Percentiles rank a stretch among this genome's conserved stretches.
These are phyloP conservation scores for Lipomyces yarrowii DNA, from an alignment of 1,139 yeast species.

Conservation along the genomic window DNA sequence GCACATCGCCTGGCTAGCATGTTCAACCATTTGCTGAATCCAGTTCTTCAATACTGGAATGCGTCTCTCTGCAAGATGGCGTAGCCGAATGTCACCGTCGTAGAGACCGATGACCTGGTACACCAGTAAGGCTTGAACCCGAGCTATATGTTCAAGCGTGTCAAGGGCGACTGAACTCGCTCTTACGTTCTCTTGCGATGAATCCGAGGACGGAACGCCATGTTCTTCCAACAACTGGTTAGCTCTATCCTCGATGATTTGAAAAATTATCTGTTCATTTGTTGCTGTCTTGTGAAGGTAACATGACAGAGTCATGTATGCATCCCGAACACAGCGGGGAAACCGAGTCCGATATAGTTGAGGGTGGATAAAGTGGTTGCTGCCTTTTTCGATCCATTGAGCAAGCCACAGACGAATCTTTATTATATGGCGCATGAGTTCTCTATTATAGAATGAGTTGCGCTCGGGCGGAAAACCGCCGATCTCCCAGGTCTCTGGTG, in stretches of 20 bases:
- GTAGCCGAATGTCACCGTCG: slow-evolving; percentile 4
- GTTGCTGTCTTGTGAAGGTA: slow-evolving; percentile 2
- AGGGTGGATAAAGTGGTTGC: slow-evolving; percentile 2
- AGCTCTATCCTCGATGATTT: slow-evolving; percentile 2
- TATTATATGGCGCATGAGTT: not conserved
- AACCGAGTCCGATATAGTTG: slow-evolving; percentile 1
- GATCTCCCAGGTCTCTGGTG: not conserved
- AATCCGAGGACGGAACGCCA: not conserved
- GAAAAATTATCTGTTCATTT: not conserved
- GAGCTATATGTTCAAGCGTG: slow-evolving; percentile 1
- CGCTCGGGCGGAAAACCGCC: not conserved
- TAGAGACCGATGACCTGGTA: not conserved
- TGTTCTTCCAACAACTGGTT: not conserved
- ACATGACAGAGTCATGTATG: slow-evolving; percentile 2
- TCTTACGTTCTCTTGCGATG: not conserved
- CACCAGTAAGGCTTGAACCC: slow-evolving; percentile 2
- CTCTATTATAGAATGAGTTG: not conserved
- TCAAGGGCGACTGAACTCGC: slow-evolving; percentile 1
- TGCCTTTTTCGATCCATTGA: not conserved
- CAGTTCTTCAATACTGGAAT: not conserved
- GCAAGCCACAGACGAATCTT: not conserved
- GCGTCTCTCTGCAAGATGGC: slow-evolving; percentile 2
- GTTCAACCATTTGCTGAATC: not conserved
- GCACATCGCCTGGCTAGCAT: slow-evolving; percentile 2
- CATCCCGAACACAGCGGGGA: slow-evolving; percentile 2